These are phyloP conservation scores for Eucalyptus polybractea DNA, from an alignment of 345 rosid species.

Conservation along the genomic window DNA sequence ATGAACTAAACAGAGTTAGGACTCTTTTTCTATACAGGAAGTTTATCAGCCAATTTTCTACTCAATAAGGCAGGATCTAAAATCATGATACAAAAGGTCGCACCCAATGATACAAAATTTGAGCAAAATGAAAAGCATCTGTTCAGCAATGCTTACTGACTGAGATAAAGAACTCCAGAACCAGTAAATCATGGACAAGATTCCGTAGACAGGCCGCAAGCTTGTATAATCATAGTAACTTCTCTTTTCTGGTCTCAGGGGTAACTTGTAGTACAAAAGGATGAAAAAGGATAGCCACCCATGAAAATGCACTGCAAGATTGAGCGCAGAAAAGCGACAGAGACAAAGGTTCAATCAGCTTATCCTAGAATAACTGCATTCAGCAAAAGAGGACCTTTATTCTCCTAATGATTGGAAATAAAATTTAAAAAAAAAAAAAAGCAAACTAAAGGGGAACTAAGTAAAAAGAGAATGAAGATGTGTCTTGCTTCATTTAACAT, in stretches of 20 bases:
- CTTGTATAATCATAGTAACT: conserved; percentile 62
- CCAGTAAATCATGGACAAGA: conserved; percentile 66
- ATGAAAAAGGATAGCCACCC: conserved; percentile 82
- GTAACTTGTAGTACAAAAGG: conserved; percentile 67
- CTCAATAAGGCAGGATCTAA: background rate
- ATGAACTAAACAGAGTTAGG: no score
- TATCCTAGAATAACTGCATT: no score
- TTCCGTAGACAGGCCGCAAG: conserved; percentile 53
- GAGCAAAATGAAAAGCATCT: background rate
- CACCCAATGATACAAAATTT: background rate
- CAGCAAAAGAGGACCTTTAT: no score
- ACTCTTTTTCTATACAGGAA: background rate
- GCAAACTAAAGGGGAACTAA: no score
- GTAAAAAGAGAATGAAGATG: no score
- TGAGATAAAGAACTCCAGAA: conserved; percentile 73
- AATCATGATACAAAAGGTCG: background rate
- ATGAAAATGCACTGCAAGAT: conserved; percentile 70
- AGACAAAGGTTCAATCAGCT: background rate
- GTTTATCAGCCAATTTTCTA: background rate
- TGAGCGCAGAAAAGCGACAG: conserved; percentile 58
- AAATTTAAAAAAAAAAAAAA: no score
- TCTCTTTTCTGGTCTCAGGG: conserved; percentile 42
- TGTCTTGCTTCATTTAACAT: no score
- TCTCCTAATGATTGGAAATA: no score
- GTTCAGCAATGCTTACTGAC: conserved; percentile 29